phyloP scores from a whole-genome alignment of 2,329 filamentous ascomycete genomes.

The Hypoxylon sp. region DNA sequence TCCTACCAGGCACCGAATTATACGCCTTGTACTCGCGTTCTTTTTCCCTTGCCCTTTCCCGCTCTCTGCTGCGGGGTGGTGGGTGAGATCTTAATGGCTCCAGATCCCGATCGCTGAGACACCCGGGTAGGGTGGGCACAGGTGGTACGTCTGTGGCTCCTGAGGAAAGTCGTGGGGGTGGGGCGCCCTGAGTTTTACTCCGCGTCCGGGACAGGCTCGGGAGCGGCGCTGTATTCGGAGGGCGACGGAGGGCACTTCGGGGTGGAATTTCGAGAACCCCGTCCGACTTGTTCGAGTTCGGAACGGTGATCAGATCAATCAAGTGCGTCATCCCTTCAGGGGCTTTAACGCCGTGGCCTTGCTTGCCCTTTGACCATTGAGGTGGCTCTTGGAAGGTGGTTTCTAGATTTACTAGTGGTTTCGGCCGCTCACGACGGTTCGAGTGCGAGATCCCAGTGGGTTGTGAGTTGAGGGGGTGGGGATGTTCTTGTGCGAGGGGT shows the following conservation, averaged over 20 bases:
- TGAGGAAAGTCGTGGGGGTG: constrained; percentile 28
- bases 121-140: constrained; percentile 45
- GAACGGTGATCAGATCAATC: constrained; percentile 49
- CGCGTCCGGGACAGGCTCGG: constrained; percentile 44
- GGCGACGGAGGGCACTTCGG: constrained; percentile 45
- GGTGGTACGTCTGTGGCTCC: constrained; percentile 40
- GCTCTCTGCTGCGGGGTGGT: constrained; percentile 25
- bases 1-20: constrained; percentile 49
- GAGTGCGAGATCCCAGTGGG: constrained; percentile 38
- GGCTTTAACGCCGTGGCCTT: constrained; percentile 50
- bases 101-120: constrained; percentile 12
- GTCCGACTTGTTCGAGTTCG: constrained; percentile 31
- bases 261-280: constrained; percentile 42
- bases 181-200: constrained; percentile 48
- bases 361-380: constrained; percentile 49
- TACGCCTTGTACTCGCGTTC: constrained; percentile 46
- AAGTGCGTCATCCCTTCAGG: constrained; percentile 51
- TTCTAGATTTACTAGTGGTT: constrained; percentile 49
- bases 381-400: constrained; percentile 48
- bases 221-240: constrained; percentile 35
- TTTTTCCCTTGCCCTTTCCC: constrained; percentile 34
- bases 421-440: constrained; percentile 47
- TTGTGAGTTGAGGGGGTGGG: constrained; percentile 42
- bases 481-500: constrained; percentile 31
- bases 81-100: constrained; percentile 25